phyloP scores from a whole-genome alignment of 2,329 filamentous ascomycete species.

The Leptoxyphium fumago region DNA sequence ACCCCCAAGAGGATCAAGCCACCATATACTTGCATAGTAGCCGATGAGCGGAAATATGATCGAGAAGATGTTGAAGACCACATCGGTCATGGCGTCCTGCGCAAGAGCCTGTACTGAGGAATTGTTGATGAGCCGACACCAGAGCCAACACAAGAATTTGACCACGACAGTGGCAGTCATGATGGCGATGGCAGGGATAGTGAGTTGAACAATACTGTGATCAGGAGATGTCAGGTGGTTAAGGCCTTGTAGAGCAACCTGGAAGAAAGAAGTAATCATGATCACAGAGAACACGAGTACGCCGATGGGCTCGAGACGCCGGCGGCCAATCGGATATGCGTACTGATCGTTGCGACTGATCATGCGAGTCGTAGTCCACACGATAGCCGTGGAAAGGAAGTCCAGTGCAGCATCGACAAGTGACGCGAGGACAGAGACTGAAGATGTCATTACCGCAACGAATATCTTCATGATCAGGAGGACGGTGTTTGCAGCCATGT shows the following conservation, averaged over 20 bases:
- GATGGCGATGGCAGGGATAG: conserved; percentile 57
- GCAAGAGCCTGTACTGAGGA: conserved; percentile 70
- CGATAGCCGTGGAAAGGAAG: conserved; percentile 67
- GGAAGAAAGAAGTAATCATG: conserved; percentile 74
- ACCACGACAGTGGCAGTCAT: conserved; percentile 72
- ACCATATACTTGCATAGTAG: conserved; percentile 65
- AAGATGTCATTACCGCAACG: conserved; percentile 64
- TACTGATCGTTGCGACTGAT: conserved; percentile 62
- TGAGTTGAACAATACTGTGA: conserved; percentile 57
- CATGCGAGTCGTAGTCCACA: conserved; percentile 62
- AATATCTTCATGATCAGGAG: conserved; percentile 63
- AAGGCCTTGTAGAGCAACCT: conserved; percentile 59
- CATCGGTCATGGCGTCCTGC: conserved; percentile 55
- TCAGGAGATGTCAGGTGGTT: conserved; percentile 46
- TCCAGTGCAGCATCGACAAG: conserved; percentile 68
- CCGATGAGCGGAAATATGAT: conserved; percentile 76
- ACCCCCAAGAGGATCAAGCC: conserved; percentile 68
- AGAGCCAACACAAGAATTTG: conserved; percentile 72
- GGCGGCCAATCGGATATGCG: conserved; percentile 61
- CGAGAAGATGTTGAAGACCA: conserved; percentile 81
- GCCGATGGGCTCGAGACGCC: conserved; percentile 63
- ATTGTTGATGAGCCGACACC: conserved; percentile 75
- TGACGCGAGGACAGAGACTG: conserved; percentile 66
- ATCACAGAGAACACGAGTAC: conserved; percentile 71
- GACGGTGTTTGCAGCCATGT: conserved; percentile 61